Base-by-base conservation (phyloP, 225 moss, liverwort and hornwort species). In the Marchantia paleacea region DNA sequence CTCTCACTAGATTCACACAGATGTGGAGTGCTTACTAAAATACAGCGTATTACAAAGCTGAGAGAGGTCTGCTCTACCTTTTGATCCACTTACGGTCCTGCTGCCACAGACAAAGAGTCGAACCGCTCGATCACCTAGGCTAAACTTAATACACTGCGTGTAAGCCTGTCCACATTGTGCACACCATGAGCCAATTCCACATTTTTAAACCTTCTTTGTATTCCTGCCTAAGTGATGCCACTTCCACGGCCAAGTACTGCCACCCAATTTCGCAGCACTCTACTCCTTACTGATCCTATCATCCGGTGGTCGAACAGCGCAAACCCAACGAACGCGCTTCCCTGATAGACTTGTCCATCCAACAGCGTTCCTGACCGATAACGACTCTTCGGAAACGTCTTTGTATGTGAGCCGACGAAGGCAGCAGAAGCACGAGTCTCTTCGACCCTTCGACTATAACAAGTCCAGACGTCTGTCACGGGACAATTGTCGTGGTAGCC, bases 191-290 rank as follows among this genome's bases (percentile, higher is more conserved):
- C 64, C 64, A 15, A 9, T 9, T 64, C 64, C n/a, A 20, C 10
- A 64, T 64, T 1, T 24, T 0, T n/a, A 64, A 24, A 20, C 18
- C 64, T 64, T 67, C 26, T 70, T 12, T 1, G 30, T 10, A 25
- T 55, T 11, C 55, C 76, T 47, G 12, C 14, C 76, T 61, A 76
- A 0, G 60, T n/a, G 61, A 76, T 61, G 39, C 76, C 76, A 30
- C 76, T 76, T 49, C 76, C 76, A 60, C 61, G 39, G 30, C 76
- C 60, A 28, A 76, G 76, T 22, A 76, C 62, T 61, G 61, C 60
- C 55, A 76, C 39, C 76, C 61, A 76, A 39, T 76, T 19, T n/a
- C 76, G 55, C 48, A 58, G 48, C 69, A 70, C 69, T 39, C 69
- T 76, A 28, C 49, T 61, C 39, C 58, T 76, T 1, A 62, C n/a